Conservation (phyloP, 768 basidiomycete genomes). For the Suillus spraguei region DNA sequence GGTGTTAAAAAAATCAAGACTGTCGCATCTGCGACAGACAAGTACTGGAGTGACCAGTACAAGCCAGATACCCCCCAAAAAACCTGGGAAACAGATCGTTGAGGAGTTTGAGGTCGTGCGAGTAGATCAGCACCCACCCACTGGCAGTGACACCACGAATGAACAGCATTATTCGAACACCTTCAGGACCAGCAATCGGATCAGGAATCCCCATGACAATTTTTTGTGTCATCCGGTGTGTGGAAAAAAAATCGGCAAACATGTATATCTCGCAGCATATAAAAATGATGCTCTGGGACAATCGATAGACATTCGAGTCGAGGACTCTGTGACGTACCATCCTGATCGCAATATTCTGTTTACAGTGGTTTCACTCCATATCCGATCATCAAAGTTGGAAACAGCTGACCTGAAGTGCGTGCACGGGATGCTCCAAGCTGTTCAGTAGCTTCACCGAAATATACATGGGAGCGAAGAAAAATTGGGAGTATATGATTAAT, state of each 20-base stretch:
- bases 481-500: constrained; percentile 56
- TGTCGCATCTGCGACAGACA: constrained; percentile 77
- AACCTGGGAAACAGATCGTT: constrained; percentile 49
- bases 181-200: constrained; percentile 70
- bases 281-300: constrained; percentile 50
- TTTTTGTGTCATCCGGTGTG: constrained; percentile 25
- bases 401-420: constrained; percentile 52
- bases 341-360: constrained; percentile 54
- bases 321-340: constrained; percentile 46
- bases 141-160: constrained; percentile 61
- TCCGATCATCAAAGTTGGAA: not conserved
- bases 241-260: constrained; percentile 28
- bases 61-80: constrained; percentile 66
- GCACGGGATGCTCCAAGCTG: constrained; percentile 56
- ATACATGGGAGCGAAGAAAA: constrained; percentile 64
- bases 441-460: constrained; percentile 65
- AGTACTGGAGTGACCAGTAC: constrained; percentile 73
- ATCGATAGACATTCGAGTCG: not conserved
- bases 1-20: constrained; percentile 79
- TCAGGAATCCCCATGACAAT: constrained; percentile 47
- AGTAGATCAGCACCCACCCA: constrained; percentile 45
- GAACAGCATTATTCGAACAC: constrained; percentile 57
- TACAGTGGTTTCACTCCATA: not conserved
- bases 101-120: not conserved
- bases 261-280: constrained; percentile 54